phyloP scores from a whole-genome alignment of 1,284 basidiomycete genomes.

The Leccinum subspadiceum region DNA sequence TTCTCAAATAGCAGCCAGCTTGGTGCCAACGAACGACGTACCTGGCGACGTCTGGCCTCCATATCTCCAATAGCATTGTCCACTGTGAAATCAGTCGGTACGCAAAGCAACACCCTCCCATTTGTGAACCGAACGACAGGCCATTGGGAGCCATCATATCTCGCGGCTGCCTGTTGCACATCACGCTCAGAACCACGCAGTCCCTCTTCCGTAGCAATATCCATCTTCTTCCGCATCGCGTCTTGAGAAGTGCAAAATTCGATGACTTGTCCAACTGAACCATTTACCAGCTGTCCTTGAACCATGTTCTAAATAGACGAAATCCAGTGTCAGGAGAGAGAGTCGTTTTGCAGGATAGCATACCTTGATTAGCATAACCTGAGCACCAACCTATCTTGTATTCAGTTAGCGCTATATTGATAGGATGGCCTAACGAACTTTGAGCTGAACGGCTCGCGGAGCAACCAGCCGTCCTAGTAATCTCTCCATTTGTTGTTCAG shows the following conservation, averaged over 20 bases:
- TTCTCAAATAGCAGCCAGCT: background rate
- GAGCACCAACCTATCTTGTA: constrained; percentile 37
- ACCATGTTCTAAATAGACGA: constrained; percentile 43
- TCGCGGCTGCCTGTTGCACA: constrained; percentile 10
- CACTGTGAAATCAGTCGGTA: constrained; percentile 56
- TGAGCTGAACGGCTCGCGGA: constrained; percentile 25
- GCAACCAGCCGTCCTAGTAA: constrained; percentile 29
- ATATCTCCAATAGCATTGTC: constrained; percentile 50
- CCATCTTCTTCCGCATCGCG: constrained; percentile 40
- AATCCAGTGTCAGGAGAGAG: background rate
- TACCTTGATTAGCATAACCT: constrained; percentile 78
- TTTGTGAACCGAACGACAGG: constrained; percentile 57
- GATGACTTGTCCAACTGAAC: constrained; percentile 81
- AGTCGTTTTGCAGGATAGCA: background rate
- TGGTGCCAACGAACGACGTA: constrained; percentile 19
- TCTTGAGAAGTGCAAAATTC: constrained; percentile 56
- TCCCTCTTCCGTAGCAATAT: constrained; percentile 38
- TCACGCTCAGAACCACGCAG: constrained; percentile 32
- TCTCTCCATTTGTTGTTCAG: constrained; percentile 28
- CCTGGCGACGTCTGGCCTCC: constrained; percentile 56
- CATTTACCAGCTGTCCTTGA: constrained; percentile 77
- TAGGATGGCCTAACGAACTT: constrained; percentile 16
- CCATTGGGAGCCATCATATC: constrained; percentile 40
- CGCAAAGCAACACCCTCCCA: constrained; percentile 43
- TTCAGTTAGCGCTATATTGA: constrained; percentile 10